phyloP scores from a whole-genome alignment of 1,284 basidiomycete genomes.

The Mycena citricolor region DNA sequence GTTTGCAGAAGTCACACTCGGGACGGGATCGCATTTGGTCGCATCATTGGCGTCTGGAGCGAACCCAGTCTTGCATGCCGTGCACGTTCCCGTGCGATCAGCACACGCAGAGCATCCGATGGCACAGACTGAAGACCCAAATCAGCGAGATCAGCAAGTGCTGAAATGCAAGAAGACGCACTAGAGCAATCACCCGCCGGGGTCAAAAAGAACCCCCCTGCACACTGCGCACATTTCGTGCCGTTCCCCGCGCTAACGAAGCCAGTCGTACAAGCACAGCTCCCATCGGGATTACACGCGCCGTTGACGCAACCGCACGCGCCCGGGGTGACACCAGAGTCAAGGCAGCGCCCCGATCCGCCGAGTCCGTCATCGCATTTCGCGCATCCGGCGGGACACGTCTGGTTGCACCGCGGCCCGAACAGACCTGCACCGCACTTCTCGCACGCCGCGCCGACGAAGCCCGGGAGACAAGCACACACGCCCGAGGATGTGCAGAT shows the following conservation, averaged over 20 bases:
- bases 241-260: slow-evolving; percentile 72
- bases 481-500: slow-evolving; percentile 67
- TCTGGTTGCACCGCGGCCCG: slow-evolving; percentile 60
- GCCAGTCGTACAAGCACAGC: slow-evolving; percentile 73
- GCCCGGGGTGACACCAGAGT: slow-evolving; percentile 50
- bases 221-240: slow-evolving; percentile 71
- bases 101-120: slow-evolving; percentile 71
- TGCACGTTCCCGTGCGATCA: slow-evolving; percentile 63
- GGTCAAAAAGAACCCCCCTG: slow-evolving; percentile 70
- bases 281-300: slow-evolving; percentile 60
- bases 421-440: slow-evolving; percentile 71
- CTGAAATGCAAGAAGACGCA: slow-evolving; percentile 31
- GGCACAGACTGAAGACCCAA: slow-evolving; percentile 57
- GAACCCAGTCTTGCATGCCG: slow-evolving; percentile 65
- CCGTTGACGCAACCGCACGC: slow-evolving; percentile 80
- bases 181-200: slow-evolving; percentile 70
- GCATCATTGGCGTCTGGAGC: slow-evolving; percentile 63
- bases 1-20: slow-evolving; percentile 50
- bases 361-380: slow-evolving; percentile 76
- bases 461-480: slow-evolving; percentile 70
- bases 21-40: slow-evolving; percentile 57
- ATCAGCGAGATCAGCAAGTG: not conserved
- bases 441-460: slow-evolving; percentile 76
- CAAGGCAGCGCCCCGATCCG: slow-evolving; percentile 69
- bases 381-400: slow-evolving; percentile 65